A percentile compares a stretch with the other conserved stretches of the same genome.
Conservation (phyloP, 352 stramenopile species). For the Globisporangium megalacanthum region DNA sequence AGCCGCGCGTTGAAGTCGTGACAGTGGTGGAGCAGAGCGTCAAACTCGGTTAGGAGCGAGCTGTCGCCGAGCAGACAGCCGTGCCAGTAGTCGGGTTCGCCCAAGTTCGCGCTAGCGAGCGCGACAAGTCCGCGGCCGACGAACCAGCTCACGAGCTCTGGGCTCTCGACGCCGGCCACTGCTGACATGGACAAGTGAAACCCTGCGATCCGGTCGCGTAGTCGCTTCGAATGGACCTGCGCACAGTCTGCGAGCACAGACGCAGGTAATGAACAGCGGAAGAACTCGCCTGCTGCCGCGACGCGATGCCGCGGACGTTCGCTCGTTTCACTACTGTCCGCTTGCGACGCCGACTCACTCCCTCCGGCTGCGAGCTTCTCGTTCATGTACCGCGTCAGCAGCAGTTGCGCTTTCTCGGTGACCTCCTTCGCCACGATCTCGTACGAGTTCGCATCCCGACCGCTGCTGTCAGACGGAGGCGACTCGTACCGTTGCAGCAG, state of each 20-base stretch:
- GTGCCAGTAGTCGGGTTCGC: constrained; percentile 12
- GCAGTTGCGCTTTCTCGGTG: constrained; percentile 22
- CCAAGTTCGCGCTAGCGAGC: constrained; percentile 17
- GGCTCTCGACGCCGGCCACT: constrained; percentile 14
- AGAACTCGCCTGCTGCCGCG: constrained; percentile 22
- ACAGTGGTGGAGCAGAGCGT: constrained; percentile 9
- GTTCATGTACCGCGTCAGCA: constrained; percentile 22
- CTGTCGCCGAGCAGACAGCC: constrained; percentile 14
- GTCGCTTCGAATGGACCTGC: constrained; percentile 23
- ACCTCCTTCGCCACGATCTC: constrained; percentile 25
- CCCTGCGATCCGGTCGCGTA: constrained; percentile 30
- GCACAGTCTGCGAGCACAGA: constrained; percentile 22
- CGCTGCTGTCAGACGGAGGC: background rate
- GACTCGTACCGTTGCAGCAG: constrained; percentile 19
- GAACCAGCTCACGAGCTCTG: constrained; percentile 26
- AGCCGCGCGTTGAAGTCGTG: constrained; percentile 4
- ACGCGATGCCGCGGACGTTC: constrained; percentile 1
- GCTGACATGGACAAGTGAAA: constrained; percentile 23
- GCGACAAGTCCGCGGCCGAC: constrained; percentile 27
- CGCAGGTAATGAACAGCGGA: constrained; percentile 21
- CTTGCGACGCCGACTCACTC: background rate
- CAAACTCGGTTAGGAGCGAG: constrained; percentile 10
- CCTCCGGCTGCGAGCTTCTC: background rate
- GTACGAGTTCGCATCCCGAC: constrained; percentile 14
- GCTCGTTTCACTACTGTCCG: background rate